Evolutionary conservation across 2,329 filamentous ascomycete genomes (phyloP).

Genomic region (Elsinoe necatrix): DNA sequence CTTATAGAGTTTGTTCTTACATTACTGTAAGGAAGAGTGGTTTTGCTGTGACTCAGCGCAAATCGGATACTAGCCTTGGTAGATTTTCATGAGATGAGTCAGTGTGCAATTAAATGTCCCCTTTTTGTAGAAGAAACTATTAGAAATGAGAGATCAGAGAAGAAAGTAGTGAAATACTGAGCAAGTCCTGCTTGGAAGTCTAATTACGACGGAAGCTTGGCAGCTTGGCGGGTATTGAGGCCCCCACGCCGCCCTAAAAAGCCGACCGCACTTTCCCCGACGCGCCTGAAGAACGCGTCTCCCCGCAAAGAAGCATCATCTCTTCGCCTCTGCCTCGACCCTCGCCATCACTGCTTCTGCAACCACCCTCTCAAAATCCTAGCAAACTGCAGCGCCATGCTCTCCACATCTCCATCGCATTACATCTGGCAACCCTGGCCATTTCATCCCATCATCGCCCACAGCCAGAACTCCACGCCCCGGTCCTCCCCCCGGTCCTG

Average conservation of each 20-base stretch:
- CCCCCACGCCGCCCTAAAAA: neutral
- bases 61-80: too few relatives aligned
- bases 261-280: neutral
- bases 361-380: neutral
- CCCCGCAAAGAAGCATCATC: neutral
- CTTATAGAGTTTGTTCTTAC: too few relatives aligned
- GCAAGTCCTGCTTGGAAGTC: too few relatives aligned
- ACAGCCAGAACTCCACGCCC: neutral
- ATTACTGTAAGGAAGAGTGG: too few relatives aligned
- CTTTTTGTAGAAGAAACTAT: too few relatives aligned
- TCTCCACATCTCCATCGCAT: neutral
- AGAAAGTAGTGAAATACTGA: too few relatives aligned
- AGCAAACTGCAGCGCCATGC: neutral
- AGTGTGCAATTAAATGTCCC: too few relatives aligned
- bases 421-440: neutral
- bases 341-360: neutral
- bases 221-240: too few relatives aligned
- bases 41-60: too few relatives aligned
- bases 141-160: too few relatives aligned
- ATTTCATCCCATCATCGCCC: neutral
- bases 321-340: neutral
- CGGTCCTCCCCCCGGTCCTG: neutral
- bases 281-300: conserved; percentile 6
- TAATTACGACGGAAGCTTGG: too few relatives aligned
- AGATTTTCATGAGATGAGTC: too few relatives aligned